Conservation (phyloP, 176 grass and related monocot species). For the Aegilops umbellulata region DNA sequence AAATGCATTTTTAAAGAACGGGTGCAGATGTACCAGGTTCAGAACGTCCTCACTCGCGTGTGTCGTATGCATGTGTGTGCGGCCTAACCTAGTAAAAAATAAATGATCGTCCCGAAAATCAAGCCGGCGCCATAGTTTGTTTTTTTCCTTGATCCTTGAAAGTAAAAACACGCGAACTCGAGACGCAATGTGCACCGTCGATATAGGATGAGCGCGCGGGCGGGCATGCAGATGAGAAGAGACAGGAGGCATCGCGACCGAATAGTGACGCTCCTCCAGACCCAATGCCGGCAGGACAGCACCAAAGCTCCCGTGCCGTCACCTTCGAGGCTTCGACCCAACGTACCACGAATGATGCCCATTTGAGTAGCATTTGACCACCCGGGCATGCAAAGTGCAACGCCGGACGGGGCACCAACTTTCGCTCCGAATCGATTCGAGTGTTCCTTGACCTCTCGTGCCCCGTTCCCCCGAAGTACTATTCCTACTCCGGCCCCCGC, state of each 20-base stretch:
- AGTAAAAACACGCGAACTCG: too few relatives aligned
- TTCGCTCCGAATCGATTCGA: not conserved
- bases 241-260: not conserved
- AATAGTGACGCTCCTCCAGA: not conserved
- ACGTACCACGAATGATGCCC: not conserved
- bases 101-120: too few relatives aligned
- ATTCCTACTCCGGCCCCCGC: not conserved
- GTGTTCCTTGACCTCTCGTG: not conserved
- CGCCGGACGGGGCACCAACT: not conserved
- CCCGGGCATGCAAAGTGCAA: not conserved
- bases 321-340: not conserved
- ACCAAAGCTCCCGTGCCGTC: not conserved
- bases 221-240: not conserved
- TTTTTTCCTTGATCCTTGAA: too few relatives aligned
- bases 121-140: too few relatives aligned
- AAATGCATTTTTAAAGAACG: too few relatives aligned
- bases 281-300: slow-evolving; percentile 5
- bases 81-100: too few relatives aligned
- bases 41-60: too few relatives aligned
- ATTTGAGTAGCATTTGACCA: not conserved
- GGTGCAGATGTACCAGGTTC: too few relatives aligned
- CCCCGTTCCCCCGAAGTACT: not conserved
- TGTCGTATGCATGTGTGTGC: too few relatives aligned
- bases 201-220: too few relatives aligned
- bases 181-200: too few relatives aligned